Evolutionary conservation across 176 grass and related monocot genomes (phyloP).

Genomic region (Zoysia pacifica): DNA sequence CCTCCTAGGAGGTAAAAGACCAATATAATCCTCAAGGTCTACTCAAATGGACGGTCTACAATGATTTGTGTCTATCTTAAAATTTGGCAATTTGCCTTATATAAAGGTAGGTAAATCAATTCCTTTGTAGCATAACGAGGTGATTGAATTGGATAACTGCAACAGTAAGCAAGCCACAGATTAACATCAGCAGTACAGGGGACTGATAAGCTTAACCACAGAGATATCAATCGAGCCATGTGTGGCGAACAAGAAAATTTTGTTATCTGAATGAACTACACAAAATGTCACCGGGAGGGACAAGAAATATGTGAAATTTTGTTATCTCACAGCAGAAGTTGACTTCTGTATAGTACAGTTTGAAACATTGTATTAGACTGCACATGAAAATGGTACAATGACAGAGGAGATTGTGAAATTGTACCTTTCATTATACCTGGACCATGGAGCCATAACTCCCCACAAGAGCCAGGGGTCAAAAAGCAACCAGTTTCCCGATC

Average conservation of each 20-base stretch:
- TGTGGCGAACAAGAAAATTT: not conserved
- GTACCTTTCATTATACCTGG: conserved; percentile 92
- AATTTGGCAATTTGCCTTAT: not conserved
- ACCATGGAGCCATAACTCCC: conserved; percentile 77
- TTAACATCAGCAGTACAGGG: conserved; percentile 5
- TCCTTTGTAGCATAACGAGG: not conserved
- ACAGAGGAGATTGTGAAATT: not conserved
- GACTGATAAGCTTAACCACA: not conserved
- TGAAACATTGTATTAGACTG: not conserved
- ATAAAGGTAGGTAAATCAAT: not conserved
- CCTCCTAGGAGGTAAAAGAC: too few relatives aligned
- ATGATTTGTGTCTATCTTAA: too few relatives aligned
- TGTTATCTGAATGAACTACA: not conserved
- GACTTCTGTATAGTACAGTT: not conserved
- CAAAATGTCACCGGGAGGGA: not conserved
- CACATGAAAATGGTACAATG: conserved; percentile 1
- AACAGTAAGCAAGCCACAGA: not conserved
- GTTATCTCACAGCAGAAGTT: not conserved
- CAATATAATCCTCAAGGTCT: too few relatives aligned
- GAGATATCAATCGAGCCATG: not conserved
- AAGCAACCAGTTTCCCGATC: conserved; percentile 56
- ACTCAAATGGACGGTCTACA: too few relatives aligned
- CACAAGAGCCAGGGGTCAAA: conserved; percentile 69
- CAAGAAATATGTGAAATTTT: not conserved
- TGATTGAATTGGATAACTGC: not conserved